Base-by-base conservation (phyloP, 305 asterid genomes). In the Fraxinus velutina region DNA sequence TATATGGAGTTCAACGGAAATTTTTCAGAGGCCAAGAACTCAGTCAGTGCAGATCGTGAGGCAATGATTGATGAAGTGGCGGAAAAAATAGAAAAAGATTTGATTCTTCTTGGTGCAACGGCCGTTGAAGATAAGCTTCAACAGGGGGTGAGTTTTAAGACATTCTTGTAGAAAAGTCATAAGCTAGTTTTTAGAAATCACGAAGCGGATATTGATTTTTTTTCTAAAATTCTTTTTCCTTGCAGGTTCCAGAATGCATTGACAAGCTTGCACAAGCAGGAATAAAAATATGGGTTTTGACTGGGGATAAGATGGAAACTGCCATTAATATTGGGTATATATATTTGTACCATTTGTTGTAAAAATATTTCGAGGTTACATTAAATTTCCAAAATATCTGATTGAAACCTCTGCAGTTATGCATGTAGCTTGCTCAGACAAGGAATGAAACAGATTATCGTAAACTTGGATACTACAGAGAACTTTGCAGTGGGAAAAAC, bases 91-190 rank as follows among this genome's bases (percentile, higher is more conserved):
- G 99, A 94, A 78, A 91, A 90, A 21, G 93, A 96, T 86, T 83
- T 96, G 88, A 89, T 96, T 85, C 97, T 96, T 39, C 92, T 96
- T 5, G 99, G 98, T 64, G 98, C 98, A 52, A 94, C 99, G 1
- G 99, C 99, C 6, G 97, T 96, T 27, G 99, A 96, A 86, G 99
- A 96, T 91, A 96, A 96, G 87, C 98, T 96, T 85, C 99, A 96
- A 88, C 88, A 90, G 66, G 99, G 99, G 96, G 99, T 95, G 81
- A 79, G 92, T 85, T 87, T 71, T 42, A 73, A 79, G 42, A 74
- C 66, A 22, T 80, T 78, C 36, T 39, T 22, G 50, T 42, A 15
- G 34, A 80, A 52, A 4, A 15, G 6, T 52, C 29, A 3, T 39
- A 4, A 60, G 0, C 33, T 70, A 9, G 21, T 80, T 36, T 52